phyloP scores from a whole-genome alignment of 345 rosid genomes.

The Boechera retrofracta region DNA sequence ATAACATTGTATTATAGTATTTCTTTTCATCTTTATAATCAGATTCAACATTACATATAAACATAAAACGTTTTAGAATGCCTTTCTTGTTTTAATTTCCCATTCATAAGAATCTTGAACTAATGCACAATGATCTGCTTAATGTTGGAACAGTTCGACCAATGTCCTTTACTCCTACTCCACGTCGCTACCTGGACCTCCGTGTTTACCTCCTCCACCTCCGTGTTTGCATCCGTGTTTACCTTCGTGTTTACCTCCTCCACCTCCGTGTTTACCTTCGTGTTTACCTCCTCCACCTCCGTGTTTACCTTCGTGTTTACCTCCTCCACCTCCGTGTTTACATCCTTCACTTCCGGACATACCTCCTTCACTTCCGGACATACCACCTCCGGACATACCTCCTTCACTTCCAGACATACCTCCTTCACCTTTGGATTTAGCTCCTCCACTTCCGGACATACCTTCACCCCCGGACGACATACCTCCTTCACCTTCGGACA shows the following conservation, averaged over 20 bases:
- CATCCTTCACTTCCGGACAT: neutral
- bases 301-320: neutral
- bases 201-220: neutral
- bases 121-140: slow-evolving; percentile 6
- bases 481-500: neutral
- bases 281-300: neutral
- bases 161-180: neutral
- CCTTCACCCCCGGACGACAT: neutral
- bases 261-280: neutral
- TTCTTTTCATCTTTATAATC: neutral
- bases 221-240: neutral
- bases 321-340: neutral
- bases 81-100: neutral
- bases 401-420: neutral
- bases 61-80: neutral
- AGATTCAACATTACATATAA: slow-evolving; percentile 8
- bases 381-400: neutral
- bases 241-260: neutral
- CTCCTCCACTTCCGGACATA: neutral
- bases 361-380: neutral
- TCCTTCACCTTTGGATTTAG: neutral
- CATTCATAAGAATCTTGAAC: slow-evolving; percentile 10
- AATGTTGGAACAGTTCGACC: slow-evolving; percentile 1
- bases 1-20: slow-evolving; percentile 14
- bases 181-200: neutral